Evolutionary conservation across 2,329 filamentous ascomycete genomes (phyloP).

Genomic region (Nannizzia gypsea): DNA sequence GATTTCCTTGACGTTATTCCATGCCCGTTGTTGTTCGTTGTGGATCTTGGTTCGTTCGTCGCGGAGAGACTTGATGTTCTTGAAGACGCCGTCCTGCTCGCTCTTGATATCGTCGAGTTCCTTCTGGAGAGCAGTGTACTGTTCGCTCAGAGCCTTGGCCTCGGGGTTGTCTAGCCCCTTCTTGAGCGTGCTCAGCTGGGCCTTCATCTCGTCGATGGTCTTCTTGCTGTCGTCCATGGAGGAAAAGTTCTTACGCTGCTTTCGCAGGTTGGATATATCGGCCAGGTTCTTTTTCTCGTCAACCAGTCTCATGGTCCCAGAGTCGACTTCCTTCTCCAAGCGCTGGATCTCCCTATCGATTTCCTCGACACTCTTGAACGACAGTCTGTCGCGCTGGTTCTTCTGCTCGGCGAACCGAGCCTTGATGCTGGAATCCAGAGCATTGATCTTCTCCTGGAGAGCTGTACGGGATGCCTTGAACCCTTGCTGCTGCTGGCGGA

Average conservation of each 20-base stretch:
- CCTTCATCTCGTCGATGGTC: constrained; percentile 74
- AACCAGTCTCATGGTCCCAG: constrained; percentile 84
- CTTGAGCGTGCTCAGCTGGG: constrained; percentile 77
- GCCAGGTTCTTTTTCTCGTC: constrained; percentile 90
- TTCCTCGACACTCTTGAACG: constrained; percentile 80
- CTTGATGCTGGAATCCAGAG: constrained; percentile 79
- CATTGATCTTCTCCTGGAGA: constrained; percentile 83
- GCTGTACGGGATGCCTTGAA: constrained; percentile 70
- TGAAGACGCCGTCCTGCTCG: constrained; percentile 82
- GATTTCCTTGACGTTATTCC: constrained; percentile 64
- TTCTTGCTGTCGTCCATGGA: constrained; percentile 77
- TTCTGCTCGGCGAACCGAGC: constrained; percentile 78
- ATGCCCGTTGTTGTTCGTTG: constrained; percentile 78
- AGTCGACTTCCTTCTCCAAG: constrained; percentile 76
- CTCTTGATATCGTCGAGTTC: constrained; percentile 85
- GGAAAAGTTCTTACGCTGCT: constrained; percentile 82
- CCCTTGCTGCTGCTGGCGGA: constrained; percentile 74
- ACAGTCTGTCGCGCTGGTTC: constrained; percentile 63
- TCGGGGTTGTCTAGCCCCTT: constrained; percentile 86
- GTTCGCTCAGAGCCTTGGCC: constrained; percentile 72
- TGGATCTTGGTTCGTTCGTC: constrained; percentile 79
- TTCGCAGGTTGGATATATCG: constrained; percentile 72
- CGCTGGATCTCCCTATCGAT: constrained; percentile 69
- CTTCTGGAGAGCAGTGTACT: constrained; percentile 71
- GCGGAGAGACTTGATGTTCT: constrained; percentile 69